Evolutionary conservation across 2,329 filamentous ascomycete genomes (phyloP), one percentile per base, ranked within the genome.

Genomic region (Colletotrichum gloeosporioides): DNA sequence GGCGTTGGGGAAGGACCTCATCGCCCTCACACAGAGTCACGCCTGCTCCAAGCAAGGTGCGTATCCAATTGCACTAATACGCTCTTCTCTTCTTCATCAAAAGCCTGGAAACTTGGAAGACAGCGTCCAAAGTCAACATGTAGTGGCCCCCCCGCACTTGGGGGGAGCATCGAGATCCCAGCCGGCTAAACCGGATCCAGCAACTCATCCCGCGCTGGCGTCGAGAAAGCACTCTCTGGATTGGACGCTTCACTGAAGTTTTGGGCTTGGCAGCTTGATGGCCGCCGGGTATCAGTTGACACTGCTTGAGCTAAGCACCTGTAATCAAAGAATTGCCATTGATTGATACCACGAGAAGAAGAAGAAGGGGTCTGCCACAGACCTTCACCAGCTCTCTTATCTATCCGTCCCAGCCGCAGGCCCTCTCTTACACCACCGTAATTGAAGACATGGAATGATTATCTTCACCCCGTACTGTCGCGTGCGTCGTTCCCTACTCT

Each of bases 281-380:
- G 69, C 73, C 69, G 73, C 73, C 69, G 73, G 73, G 73, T 76
- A 68, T 76, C 69, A 55, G 63, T 75, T 64, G 39, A 61, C 34
- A 53, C 39, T n/a, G 18, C 15, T 39, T 12, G 31, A 53, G 29
- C 44, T 36, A 34, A 32, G 65, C 63, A 65, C 25, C 27, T 29
- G 63, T 31, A 44, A 31, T 31, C 36, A 49, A 55, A 44, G 44
- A 57, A 34, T 68, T 39, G 22, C 29, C 39, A 57, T 68, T 22
- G 39, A 55, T 15, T 18, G 65, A 68, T 53, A 66, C 32, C 16
- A 39, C 12, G 12, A 18, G 31, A 36, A 39, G 22, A 22, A 39
- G 22, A 22, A 22, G 32, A 32, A 32, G 29, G 61, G 18, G n/a
- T 22, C 32, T 16, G 27, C 16, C 29, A 18, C 29, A n/a, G 9